Conservation (phyloP, 139 green algal species). For the Edaphochlamys debaryana region DNA sequence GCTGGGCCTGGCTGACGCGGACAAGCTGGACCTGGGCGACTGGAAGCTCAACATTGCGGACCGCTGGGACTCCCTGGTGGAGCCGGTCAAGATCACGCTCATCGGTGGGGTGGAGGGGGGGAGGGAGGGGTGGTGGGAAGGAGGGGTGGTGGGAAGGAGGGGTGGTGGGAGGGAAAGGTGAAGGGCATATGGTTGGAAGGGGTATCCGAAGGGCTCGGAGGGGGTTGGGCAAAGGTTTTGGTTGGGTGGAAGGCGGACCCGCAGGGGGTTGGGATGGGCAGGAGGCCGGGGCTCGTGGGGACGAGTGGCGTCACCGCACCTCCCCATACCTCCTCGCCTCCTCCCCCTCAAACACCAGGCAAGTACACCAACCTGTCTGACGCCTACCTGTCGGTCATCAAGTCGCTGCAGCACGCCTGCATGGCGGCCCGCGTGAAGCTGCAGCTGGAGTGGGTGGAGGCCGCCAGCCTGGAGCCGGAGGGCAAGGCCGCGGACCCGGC, state of each 20-base stretch:
- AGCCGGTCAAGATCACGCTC: conserved; percentile 88
- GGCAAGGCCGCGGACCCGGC: conserved; percentile 60
- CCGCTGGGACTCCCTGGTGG: conserved; percentile 78
- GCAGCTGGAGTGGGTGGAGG: conserved; percentile 93
- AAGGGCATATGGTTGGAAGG: too few species aligned
- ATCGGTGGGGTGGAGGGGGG: conserved; percentile 62
- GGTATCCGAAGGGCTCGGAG: too few species aligned
- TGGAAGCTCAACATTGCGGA: conserved; percentile 83
- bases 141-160: neutral
- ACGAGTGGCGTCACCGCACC: too few species aligned
- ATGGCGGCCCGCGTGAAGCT: conserved; percentile 89
- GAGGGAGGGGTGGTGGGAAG: neutral
- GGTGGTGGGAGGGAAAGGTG: neutral
- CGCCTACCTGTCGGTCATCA: conserved; percentile 96
- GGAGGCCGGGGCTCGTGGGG: too few species aligned
- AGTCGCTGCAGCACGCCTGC: conserved; percentile 97
- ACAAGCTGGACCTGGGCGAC: conserved; percentile 70
- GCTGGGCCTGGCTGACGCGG: conserved; percentile 67
- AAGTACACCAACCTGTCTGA: conserved; percentile 98
- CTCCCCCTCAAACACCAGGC: conserved; percentile 42
- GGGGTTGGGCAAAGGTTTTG: too few species aligned
- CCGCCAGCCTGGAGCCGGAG: conserved; percentile 84
- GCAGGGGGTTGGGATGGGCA: too few species aligned
- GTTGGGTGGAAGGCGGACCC: too few species aligned
- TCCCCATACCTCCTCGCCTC: too few species aligned